Evolutionary conservation across 108 stramenopile species (phyloP).

Genomic region (Nannochloropsis salina): DNA sequence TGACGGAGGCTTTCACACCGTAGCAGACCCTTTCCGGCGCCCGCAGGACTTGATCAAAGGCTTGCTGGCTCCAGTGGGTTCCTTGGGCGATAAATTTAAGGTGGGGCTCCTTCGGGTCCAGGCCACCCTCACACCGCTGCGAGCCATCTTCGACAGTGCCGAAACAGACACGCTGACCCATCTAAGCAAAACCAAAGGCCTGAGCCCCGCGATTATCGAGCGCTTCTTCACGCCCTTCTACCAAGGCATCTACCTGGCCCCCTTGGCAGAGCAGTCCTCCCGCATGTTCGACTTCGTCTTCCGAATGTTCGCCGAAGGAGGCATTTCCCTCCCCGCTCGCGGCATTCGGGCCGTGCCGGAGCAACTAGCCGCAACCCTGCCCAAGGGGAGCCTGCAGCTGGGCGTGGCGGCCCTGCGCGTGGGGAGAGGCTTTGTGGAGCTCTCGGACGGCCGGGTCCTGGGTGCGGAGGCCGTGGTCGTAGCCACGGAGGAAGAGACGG

Average conservation of each 20-base stretch:
- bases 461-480: not conserved
- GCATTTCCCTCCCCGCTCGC: slow-evolving; percentile 38
- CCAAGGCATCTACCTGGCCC: slow-evolving; percentile 52
- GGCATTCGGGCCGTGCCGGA: slow-evolving; percentile 49
- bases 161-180: slow-evolving; percentile 34
- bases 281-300: slow-evolving; percentile 52
- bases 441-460: not conserved
- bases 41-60: slow-evolving; percentile 28
- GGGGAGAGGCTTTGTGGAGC: not conserved
- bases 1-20: slow-evolving; percentile 44
- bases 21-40: slow-evolving; percentile 49
- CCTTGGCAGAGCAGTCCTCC: slow-evolving; percentile 47
- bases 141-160: slow-evolving; percentile 22
- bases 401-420: not conserved
- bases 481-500: slow-evolving; percentile 15
- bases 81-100: slow-evolving; percentile 39
- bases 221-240: slow-evolving; percentile 53
- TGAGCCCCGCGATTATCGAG: slow-evolving; percentile 39
- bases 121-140: slow-evolving; percentile 7
- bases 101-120: slow-evolving; percentile 37
- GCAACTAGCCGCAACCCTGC: slow-evolving; percentile 40
- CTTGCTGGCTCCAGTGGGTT: not conserved
- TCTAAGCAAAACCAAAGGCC: slow-evolving; percentile 29
- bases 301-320: slow-evolving; percentile 28
- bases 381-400: slow-evolving; percentile 32